phyloP scores from a whole-genome alignment of 352 stramenopile species.

The Plasmopara halstedii region DNA sequence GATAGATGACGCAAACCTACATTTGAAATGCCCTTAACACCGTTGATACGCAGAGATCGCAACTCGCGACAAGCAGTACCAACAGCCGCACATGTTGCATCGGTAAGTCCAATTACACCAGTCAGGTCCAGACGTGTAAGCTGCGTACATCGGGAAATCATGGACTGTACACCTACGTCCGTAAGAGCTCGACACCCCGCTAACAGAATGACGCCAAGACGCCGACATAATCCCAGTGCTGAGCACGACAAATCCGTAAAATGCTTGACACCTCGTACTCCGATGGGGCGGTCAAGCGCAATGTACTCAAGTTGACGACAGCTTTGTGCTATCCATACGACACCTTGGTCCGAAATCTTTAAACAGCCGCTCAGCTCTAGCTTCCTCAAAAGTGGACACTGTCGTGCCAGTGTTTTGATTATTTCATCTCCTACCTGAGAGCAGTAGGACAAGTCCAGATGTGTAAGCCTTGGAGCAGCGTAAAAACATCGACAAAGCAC shows the following conservation, averaged over 20 bases:
- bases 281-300: conserved; percentile 42
- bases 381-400: conserved; percentile 53
- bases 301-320: conserved; percentile 72
- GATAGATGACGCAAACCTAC: conserved; percentile 81
- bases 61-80: conserved; percentile 31
- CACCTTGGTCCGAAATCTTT: conserved; percentile 74
- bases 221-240: conserved; percentile 57
- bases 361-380: conserved; percentile 75
- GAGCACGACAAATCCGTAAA: conserved; percentile 87
- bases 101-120: conserved; percentile 80
- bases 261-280: conserved; percentile 41
- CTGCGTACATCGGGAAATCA: conserved; percentile 65
- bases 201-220: conserved; percentile 54
- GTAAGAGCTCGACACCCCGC: conserved; percentile 83
- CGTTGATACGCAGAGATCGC: conserved; percentile 32
- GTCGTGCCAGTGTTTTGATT: conserved; percentile 70
- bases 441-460: conserved; percentile 68
- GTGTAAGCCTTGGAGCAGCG: conserved; percentile 36
- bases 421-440: conserved; percentile 77
- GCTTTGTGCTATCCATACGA: conserved; percentile 72
- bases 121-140: conserved; percentile 78
- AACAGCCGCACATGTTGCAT: conserved; percentile 52
- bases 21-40: conserved; percentile 71
- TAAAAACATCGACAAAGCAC: conserved; percentile 63
- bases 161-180: conserved; percentile 86